Evolutionary conservation across 306 rosid genomes (phyloP).

Genomic region (Quercus robur): DNA sequence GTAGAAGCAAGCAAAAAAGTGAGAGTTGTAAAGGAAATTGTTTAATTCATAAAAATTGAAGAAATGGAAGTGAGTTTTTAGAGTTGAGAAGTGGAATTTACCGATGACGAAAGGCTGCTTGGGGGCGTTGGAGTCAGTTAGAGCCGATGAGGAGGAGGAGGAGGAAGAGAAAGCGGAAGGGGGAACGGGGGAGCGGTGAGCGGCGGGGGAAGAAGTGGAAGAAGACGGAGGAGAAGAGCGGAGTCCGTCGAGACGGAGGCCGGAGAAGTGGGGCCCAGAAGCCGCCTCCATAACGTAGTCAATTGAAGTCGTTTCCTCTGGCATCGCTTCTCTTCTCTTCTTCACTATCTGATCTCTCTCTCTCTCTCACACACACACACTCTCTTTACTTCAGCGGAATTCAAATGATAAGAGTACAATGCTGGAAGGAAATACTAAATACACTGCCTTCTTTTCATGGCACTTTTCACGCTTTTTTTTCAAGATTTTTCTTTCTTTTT

Average conservation of each 20-base stretch:
- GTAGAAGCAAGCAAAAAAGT: background rate
- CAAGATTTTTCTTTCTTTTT: too few relatives aligned
- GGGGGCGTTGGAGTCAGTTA: constrained; percentile 35
- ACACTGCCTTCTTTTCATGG: too few relatives aligned
- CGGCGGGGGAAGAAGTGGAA: constrained; percentile 37
- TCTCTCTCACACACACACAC: background rate
- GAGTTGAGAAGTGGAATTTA: background rate
- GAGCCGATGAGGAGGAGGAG: background rate
- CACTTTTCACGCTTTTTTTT: too few relatives aligned
- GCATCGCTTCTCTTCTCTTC: constrained; percentile 31
- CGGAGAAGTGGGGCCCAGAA: constrained; percentile 91
- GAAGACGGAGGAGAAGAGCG: constrained; percentile 45
- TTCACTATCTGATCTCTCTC: background rate
- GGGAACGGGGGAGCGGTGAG: constrained; percentile 26
- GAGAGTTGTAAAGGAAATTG: background rate
- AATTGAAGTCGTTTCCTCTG: constrained; percentile 66
- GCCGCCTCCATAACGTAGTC: constrained; percentile 95
- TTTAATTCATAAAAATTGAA: background rate
- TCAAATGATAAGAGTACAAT: background rate
- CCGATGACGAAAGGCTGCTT: constrained; percentile 88
- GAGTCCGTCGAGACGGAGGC: constrained; percentile 72
- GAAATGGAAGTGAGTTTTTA: background rate
- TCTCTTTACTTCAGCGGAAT: background rate
- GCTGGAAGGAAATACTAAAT: background rate
- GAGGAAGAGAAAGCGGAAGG: constrained; percentile 27